phyloP scores from a whole-genome alignment of 179 eudicot species.

The Gypsophila paniculata region DNA sequence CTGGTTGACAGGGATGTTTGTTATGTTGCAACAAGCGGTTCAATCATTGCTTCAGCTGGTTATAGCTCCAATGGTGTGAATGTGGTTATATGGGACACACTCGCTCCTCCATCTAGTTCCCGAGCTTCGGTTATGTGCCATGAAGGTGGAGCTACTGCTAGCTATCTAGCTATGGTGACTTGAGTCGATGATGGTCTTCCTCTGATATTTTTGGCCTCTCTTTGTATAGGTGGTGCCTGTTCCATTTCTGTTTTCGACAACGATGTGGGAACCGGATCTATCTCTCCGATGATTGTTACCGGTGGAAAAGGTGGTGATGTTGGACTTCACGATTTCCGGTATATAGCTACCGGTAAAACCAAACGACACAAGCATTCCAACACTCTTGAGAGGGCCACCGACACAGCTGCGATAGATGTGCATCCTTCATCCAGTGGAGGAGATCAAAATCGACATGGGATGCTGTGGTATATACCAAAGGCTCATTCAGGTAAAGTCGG shows the following conservation, averaged over 20 bases:
- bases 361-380: conserved; percentile 62
- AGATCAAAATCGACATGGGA: conserved; percentile 87
- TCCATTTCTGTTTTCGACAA: conserved; percentile 86
- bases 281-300: conserved; percentile 87
- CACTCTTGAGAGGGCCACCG: conserved; percentile 43
- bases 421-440: conserved; percentile 39
- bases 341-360: conserved; percentile 87
- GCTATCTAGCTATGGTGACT: neutral
- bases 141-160: conserved; percentile 55
- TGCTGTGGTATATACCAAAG: conserved; percentile 99
- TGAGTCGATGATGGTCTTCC: neutral
- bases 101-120: conserved; percentile 89
- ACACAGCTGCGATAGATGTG: conserved; percentile 46
- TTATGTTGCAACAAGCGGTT: conserved; percentile 87
- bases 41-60: conserved; percentile 86
- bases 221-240: conserved; percentile 69
- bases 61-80: conserved; percentile 79
- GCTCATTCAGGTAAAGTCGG: conserved; percentile 76
- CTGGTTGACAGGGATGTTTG: conserved; percentile 65
- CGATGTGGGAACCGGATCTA: conserved; percentile 87
- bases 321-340: conserved; percentile 99
- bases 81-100: conserved; percentile 94
- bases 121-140: conserved; percentile 98
- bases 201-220: conserved; percentile 15
- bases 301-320: conserved; percentile 96